Evolutionary conservation across 1,284 basidiomycete genomes (phyloP).

Genomic region (Thecaphora frezii): DNA sequence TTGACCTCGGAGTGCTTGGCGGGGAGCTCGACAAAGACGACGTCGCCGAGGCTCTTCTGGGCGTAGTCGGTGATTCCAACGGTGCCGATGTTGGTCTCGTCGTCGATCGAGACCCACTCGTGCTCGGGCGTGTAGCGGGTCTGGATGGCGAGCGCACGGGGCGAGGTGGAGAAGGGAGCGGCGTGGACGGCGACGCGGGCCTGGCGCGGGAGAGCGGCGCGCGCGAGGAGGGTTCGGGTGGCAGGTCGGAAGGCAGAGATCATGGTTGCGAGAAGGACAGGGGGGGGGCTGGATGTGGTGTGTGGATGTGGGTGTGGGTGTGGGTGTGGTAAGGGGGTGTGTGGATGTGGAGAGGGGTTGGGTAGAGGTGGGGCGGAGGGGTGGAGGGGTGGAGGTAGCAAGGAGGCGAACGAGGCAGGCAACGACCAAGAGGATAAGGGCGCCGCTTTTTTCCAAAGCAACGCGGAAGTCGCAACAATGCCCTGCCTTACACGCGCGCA

Average conservation of each 20-base stretch:
- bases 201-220: no score
- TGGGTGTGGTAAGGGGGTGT: neutral
- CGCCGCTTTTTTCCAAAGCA: no score
- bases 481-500: no score
- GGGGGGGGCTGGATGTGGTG: no score
- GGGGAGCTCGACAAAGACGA: conserved; percentile 95
- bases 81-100: conserved; percentile 75
- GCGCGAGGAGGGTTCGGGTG: neutral
- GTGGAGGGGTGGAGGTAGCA: neutral
- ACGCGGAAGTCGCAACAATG: no score
- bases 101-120: conserved; percentile 83
- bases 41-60: conserved; percentile 88
- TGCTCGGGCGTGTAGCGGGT: conserved; percentile 74
- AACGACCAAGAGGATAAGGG: no score
- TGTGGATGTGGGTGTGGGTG: neutral
- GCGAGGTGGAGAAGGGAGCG: conserved; percentile 25
- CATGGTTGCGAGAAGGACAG: no score
- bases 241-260: neutral
- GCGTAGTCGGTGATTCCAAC: conserved; percentile 92
- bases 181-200: no score
- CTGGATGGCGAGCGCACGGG: conserved; percentile 22
- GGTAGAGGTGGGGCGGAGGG: no score
- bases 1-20: conserved; percentile 69
- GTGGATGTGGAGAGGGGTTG: no score
- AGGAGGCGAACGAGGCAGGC: no score